Percentiles rank a stretch among this genome's conserved stretches.
Conservation (phyloP, 257 asterid species). For the Coffea canephora region DNA sequence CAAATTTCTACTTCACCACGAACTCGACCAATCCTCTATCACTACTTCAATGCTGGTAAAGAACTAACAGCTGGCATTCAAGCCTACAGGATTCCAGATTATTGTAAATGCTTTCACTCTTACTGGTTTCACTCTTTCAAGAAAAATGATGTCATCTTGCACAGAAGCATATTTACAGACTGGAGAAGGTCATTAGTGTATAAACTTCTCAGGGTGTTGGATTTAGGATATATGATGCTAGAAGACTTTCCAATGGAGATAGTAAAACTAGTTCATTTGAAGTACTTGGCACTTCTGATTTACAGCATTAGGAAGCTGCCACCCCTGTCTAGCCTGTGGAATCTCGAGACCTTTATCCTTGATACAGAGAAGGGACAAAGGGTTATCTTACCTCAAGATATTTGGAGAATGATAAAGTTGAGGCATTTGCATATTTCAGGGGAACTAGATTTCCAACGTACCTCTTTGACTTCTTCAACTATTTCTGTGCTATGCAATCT, state of each 20-base stretch:
- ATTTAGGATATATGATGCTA: background rate
- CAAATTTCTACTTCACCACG: background rate
- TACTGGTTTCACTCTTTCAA: too few species aligned
- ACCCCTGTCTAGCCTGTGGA: background rate
- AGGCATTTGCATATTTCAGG: conserved; percentile 4
- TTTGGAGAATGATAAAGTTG: conserved; percentile 14
- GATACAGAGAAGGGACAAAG: background rate
- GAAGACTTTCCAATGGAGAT: background rate
- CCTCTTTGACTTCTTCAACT: background rate
- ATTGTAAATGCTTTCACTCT: too few species aligned
- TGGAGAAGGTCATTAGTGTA: too few species aligned
- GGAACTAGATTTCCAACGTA: background rate
- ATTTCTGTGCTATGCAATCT: background rate
- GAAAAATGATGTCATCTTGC: too few species aligned
- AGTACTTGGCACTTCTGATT: background rate
- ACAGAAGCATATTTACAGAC: too few species aligned
- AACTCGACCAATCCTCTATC: background rate
- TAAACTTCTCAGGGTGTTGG: background rate
- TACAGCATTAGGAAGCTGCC: background rate
- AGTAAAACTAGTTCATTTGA: background rate
- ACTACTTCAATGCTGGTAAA: background rate
- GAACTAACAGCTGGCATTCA: too few species aligned
- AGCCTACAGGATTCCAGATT: too few species aligned
- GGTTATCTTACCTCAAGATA: background rate
- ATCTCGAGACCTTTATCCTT: conserved; percentile 7